A percentile compares a stretch with the other conserved stretches of the same genome.
Evolutionary conservation across 305 asterid genomes (phyloP).

Genomic region (Vinca major): DNA sequence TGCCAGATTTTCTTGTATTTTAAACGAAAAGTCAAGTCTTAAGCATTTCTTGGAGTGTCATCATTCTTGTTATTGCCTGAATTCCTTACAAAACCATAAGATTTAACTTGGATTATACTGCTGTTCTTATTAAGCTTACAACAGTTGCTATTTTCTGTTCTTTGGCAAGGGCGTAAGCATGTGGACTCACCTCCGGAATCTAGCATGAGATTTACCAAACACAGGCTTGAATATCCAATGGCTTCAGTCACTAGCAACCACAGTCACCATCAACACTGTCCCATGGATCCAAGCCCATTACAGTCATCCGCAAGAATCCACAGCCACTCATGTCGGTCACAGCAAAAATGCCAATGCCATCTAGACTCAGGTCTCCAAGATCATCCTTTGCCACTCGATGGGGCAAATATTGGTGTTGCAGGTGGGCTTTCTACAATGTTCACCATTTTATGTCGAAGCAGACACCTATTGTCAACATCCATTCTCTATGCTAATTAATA

Average conservation of each 20-base stretch:
- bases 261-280: conserved; percentile 20
- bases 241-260: conserved; percentile 10
- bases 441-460: background rate
- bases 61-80: background rate
- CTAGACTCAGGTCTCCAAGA: conserved; percentile 18
- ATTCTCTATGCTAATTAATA: background rate
- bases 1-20: no score
- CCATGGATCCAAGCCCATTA: conserved; percentile 13
- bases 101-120: background rate
- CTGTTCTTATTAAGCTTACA: background rate
- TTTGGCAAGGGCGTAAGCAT: conserved; percentile 16
- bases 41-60: background rate
- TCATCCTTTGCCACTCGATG: conserved; percentile 11
- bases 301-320: conserved; percentile 19
- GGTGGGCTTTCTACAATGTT: conserved; percentile 12
- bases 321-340: conserved; percentile 15
- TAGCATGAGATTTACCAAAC: conserved; percentile 15
- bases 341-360: conserved; percentile 18
- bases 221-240: conserved; percentile 15
- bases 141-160: background rate
- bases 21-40: background rate
- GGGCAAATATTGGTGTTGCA: conserved; percentile 8
- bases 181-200: conserved; percentile 21
- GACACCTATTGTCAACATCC: background rate
- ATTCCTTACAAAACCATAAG: background rate